Conservation (phyloP, 805 yeast species). For the Nakazawaea wyomingensis region DNA sequence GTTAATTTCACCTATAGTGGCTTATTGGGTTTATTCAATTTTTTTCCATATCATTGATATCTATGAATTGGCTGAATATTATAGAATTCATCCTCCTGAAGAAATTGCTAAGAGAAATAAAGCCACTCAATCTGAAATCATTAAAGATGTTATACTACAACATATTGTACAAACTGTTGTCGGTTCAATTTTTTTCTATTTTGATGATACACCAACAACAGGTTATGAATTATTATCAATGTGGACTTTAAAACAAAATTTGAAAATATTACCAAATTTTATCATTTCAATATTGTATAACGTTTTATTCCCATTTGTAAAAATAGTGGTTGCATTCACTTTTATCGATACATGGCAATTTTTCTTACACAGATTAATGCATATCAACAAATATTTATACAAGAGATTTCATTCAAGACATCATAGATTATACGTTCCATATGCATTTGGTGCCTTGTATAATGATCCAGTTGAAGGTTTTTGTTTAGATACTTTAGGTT, state of each 20-base stretch:
- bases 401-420: constrained; percentile 87
- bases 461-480: constrained; percentile 95
- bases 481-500: constrained; percentile 84
- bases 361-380: constrained; percentile 86
- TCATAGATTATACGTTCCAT: constrained; percentile 91
- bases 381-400: constrained; percentile 70
- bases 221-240: constrained; percentile 43
- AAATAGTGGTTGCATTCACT: constrained; percentile 57
- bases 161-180: constrained; percentile 76
- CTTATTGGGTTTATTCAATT: constrained; percentile 76
- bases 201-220: constrained; percentile 53
- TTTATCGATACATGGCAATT: constrained; percentile 96
- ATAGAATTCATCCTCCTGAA: constrained; percentile 88
- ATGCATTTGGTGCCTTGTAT: constrained; percentile 93
- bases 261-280: constrained; percentile 39
- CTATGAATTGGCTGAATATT: constrained; percentile 69
- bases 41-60: constrained; percentile 74
- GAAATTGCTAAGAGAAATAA: constrained; percentile 75
- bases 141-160: constrained; percentile 78
- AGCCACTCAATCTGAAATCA: constrained; percentile 63
- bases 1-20: constrained; percentile 67
- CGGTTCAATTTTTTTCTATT: constrained; percentile 49
- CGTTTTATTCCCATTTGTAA: constrained; percentile 58
- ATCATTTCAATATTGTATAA: constrained; percentile 49
- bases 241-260: constrained; percentile 39